Percentiles rank a stretch among this genome's conserved stretches.
Conservation (phyloP, 306 rosid species). For the Cicer cuneatum region DNA sequence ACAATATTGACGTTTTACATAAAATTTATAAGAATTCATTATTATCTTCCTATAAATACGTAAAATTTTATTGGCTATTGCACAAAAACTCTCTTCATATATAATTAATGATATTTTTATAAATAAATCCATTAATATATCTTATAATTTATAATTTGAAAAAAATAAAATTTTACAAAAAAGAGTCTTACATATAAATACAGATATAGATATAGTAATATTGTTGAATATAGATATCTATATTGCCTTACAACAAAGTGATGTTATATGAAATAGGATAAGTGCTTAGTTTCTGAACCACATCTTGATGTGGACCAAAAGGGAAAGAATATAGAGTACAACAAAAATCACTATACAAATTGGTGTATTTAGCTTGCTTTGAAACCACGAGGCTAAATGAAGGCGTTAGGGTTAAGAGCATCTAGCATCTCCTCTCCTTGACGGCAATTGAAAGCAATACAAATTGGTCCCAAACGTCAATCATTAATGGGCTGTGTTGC, state of each 20-base stretch:
- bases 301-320: constrained; percentile 38
- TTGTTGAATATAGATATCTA: neutral
- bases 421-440: constrained; percentile 28
- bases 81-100: no score
- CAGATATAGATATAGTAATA: neutral
- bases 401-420: constrained; percentile 33
- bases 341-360: constrained; percentile 13
- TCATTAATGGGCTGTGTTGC: constrained; percentile 20
- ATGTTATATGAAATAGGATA: constrained; percentile 27
- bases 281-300: constrained; percentile 25
- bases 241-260: neutral
- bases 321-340: constrained; percentile 13
- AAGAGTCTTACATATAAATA: no score
- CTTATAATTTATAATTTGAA: no score
- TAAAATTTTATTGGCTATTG: no score
- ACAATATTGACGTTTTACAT: no score
- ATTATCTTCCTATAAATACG: no score
- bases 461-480: constrained; percentile 21
- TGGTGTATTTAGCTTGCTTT: neutral
- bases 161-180: no score
- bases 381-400: neutral
- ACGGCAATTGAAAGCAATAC: constrained; percentile 14
- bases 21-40: no score
- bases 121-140: no score
- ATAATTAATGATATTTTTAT: no score